Percentiles rank a stretch among this genome's conserved stretches.
Conservation (phyloP, 2,329 filamentous ascomycete genomes). For the Ascochyta viciae-villosae region DNA sequence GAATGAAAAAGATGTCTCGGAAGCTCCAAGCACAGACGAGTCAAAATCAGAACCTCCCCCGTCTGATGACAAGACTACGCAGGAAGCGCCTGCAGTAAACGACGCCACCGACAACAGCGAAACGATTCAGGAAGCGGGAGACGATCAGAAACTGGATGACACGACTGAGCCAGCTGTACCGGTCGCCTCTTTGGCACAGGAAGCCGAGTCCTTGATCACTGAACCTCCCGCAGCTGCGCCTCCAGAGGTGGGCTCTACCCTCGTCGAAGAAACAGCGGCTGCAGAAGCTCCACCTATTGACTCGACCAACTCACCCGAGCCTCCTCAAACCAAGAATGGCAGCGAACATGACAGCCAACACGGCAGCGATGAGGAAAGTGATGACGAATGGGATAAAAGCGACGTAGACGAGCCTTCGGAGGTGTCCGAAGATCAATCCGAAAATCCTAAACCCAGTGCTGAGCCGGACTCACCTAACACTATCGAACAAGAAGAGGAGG, state of each 20-base stretch:
- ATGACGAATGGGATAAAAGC: constrained; percentile 65
- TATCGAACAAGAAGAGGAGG: neutral
- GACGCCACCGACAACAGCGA: neutral
- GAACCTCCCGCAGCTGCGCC: neutral
- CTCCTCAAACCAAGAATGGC: neutral
- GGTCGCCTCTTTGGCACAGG: neutral
- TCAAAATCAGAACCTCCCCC: neutral
- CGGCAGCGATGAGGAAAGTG: constrained; percentile 72
- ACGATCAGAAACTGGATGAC: neutral
- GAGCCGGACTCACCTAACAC: neutral
- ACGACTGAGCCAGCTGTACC: neutral
- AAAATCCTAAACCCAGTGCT: neutral
- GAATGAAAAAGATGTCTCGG: neutral
- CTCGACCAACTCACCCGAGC: neutral
- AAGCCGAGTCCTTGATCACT: neutral
- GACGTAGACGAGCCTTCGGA: constrained; percentile 24
- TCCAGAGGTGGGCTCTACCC: neutral
- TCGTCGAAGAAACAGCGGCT: neutral
- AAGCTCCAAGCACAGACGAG: neutral
- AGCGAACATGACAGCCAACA: neutral
- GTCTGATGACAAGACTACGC: neutral
- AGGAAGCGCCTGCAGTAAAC: neutral
- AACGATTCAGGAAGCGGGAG: neutral
- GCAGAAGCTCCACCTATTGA: neutral
- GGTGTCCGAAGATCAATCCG: neutral